phyloP scores from a whole-genome alignment of 176 grass and related monocot genomes.

The Lolium multiflorum region DNA sequence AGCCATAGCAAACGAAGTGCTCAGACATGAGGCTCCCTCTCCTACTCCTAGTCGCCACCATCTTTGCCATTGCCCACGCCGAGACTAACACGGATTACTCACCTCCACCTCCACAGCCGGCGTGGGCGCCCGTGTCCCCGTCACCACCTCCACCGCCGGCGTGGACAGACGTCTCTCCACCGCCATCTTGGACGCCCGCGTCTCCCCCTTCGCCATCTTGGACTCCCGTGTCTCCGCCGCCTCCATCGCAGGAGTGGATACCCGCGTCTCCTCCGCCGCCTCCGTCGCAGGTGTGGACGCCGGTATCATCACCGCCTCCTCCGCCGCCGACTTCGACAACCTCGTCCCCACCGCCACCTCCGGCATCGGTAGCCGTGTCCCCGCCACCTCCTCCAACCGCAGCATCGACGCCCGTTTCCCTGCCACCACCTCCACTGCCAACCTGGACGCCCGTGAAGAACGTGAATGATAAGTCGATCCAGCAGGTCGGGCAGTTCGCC shows the following conservation, averaged over 20 bases:
- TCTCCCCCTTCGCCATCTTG: neutral
- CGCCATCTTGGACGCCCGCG: neutral
- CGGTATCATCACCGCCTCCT: neutral
- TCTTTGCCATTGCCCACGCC: neutral
- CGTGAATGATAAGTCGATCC: conserved; percentile 22
- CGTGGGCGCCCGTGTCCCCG: neutral
- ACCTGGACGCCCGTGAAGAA: conserved; percentile 39
- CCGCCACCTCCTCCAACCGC: neutral
- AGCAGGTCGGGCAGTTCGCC: conserved; percentile 43
- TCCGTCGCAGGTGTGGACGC: too few species aligned
- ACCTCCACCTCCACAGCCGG: neutral
- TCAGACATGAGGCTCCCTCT: neutral
- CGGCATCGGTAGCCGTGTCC: too few species aligned
- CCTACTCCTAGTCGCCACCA: neutral
- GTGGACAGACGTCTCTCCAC: neutral
- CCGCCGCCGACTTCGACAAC: neutral
- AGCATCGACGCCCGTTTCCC: neutral
- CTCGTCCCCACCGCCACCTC: neutral
- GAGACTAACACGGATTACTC: neutral
- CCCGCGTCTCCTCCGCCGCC: neutral
- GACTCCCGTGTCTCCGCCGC: neutral
- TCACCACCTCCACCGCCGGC: neutral
- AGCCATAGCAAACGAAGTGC: neutral
- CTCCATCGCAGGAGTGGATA: neutral
- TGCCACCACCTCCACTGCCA: neutral